phyloP scores from a whole-genome alignment of 768 basidiomycete species.

The Psilocybe cyanescens region DNA sequence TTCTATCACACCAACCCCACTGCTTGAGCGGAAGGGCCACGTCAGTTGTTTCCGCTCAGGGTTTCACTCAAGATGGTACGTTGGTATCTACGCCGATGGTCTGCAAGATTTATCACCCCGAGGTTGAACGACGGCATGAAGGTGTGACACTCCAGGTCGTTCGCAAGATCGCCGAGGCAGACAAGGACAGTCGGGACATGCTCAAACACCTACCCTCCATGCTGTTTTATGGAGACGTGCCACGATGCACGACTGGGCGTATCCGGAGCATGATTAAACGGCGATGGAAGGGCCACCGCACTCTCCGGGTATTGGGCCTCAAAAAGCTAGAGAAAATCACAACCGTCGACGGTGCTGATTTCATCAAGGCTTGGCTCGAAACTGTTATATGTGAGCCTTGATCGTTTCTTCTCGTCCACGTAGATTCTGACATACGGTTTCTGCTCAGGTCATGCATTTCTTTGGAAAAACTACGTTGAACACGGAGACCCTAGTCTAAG shows the following conservation, averaged over 20 bases:
- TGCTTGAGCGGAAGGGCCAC: conserved; percentile 8
- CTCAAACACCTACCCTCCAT: conserved; percentile 7
- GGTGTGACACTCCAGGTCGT: conserved; percentile 4
- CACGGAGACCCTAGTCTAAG: conserved; percentile 4
- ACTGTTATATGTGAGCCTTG: conserved; percentile 1
- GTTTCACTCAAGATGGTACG: neutral
- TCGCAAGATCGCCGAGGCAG: neutral
- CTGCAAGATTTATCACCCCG: conserved; percentile 12
- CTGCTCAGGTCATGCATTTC: conserved; percentile 2
- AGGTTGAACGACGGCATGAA: conserved; percentile 7
- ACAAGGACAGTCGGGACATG: conserved; percentile 1
- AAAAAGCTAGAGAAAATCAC: neutral
- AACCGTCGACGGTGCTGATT: neutral
- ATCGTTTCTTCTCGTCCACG: neutral
- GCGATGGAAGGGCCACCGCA: neutral
- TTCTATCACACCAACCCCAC: neutral
- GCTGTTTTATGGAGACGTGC: conserved; percentile 9
- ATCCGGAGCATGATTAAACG: conserved; percentile 12
- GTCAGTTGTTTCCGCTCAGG: neutral
- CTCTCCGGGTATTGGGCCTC: neutral
- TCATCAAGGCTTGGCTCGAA: conserved; percentile 7
- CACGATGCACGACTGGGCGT: neutral
- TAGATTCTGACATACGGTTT: neutral
- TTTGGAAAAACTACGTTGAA: conserved; percentile 2
- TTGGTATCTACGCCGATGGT: neutral